Percentiles rank a stretch among this genome's conserved stretches.
These are phyloP conservation scores for Trichodelitschia bisporula DNA, from an alignment of 495 filamentous ascomycete genomes.

Conservation along the genomic window DNA sequence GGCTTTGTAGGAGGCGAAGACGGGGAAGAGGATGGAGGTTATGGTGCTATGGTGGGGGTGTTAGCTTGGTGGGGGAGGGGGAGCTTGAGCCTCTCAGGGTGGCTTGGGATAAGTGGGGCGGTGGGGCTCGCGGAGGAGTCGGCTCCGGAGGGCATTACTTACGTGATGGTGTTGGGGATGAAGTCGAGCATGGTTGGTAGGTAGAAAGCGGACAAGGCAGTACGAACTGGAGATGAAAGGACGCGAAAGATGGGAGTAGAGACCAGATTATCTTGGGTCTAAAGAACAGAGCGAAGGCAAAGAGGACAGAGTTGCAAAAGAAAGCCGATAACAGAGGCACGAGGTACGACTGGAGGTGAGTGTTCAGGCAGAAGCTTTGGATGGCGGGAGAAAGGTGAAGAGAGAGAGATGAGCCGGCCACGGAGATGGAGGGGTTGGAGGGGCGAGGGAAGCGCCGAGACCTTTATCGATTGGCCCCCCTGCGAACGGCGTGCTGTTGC, in stretches of 20 bases:
- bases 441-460: too few species aligned
- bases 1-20: slow-evolving; percentile 96
- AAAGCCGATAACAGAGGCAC: too few species aligned
- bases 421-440: too few species aligned
- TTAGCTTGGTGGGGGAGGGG: slow-evolving; percentile 8
- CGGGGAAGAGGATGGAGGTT: slow-evolving; percentile 78
- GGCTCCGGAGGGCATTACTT: slow-evolving; percentile 14
- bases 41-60: slow-evolving; percentile 33
- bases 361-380: too few species aligned
- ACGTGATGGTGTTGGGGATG: slow-evolving; percentile 59
- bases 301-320: neutral
- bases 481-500: too few species aligned
- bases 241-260: neutral
- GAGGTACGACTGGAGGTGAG: too few species aligned
- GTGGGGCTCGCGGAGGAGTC: neutral
- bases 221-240: neutral
- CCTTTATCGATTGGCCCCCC: too few species aligned
- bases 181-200: slow-evolving; percentile 48
- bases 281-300: neutral
- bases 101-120: slow-evolving; percentile 9
- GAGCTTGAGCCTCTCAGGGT: slow-evolving; percentile 2
- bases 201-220: slow-evolving; percentile 6
- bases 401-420: too few species aligned
- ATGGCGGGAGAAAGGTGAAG: too few species aligned
- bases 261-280: too few species aligned